These are phyloP conservation scores for Athelia psychrophila DNA, from an alignment of 1,284 basidiomycete species.

Conservation along the genomic window DNA sequence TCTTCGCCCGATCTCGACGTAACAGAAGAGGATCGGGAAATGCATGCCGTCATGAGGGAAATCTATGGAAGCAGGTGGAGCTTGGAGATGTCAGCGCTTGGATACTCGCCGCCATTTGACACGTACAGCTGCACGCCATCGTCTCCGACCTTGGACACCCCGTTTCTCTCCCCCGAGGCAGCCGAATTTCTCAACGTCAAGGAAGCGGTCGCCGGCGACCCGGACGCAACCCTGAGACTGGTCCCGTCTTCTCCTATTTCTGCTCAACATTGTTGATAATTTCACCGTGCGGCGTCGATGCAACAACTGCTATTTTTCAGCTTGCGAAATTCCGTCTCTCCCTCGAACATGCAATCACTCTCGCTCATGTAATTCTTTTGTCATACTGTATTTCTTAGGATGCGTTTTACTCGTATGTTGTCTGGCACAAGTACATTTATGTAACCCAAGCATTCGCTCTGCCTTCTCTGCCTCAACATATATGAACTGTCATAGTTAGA, in stretches of 20 bases:
- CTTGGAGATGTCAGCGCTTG: not conserved
- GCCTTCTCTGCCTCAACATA: too few relatives aligned
- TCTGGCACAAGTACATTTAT: too few relatives aligned
- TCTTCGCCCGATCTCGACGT: not conserved
- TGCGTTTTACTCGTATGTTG: too few relatives aligned
- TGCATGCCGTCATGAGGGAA: not conserved
- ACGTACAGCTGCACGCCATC: not conserved
- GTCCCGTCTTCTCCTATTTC: not conserved
- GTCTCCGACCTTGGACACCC: not conserved
- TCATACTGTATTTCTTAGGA: too few relatives aligned
- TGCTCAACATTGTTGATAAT: not conserved
- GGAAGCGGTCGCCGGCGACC: not conserved
- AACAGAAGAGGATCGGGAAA: not conserved
- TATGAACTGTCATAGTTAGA: too few relatives aligned
- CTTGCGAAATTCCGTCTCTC: too few relatives aligned
- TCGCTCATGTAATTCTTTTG: too few relatives aligned
- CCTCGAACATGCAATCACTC: too few relatives aligned
- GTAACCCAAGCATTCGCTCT: too few relatives aligned
- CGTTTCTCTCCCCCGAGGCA: not conserved
- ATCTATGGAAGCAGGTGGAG: not conserved
- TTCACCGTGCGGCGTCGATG: too few relatives aligned
- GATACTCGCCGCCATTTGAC: not conserved
- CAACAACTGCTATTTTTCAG: too few relatives aligned
- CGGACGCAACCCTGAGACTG: not conserved
- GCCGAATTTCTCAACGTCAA: not conserved